Conservation (phyloP, 306 rosid genomes). For the Gastrolobium villosum region DNA sequence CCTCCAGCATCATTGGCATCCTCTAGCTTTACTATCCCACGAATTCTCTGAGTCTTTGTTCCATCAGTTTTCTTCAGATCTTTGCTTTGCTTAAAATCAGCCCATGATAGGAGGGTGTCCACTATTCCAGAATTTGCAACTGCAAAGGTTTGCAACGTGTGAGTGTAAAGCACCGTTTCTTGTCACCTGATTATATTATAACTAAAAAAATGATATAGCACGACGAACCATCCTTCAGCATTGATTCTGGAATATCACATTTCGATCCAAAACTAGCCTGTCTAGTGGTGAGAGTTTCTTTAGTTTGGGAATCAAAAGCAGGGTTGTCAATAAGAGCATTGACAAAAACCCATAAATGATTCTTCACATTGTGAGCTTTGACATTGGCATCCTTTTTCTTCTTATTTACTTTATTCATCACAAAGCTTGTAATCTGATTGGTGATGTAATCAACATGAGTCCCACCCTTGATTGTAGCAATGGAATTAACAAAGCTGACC, state of each 20-base stretch:
- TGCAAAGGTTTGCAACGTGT: constrained; percentile 44
- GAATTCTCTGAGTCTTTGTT: constrained; percentile 85
- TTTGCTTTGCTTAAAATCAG: constrained; percentile 85
- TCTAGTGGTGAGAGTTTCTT: constrained; percentile 71
- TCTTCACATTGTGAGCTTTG: constrained; percentile 89
- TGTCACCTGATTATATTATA: not conserved
- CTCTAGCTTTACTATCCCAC: constrained; percentile 84
- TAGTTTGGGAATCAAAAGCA: constrained; percentile 81
- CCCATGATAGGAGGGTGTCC: constrained; percentile 95
- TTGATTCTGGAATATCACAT: constrained; percentile 82
- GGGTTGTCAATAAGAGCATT: constrained; percentile 80
- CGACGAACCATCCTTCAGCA: constrained; percentile 81
- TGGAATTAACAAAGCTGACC: constrained; percentile 94
- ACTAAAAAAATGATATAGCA: not conserved
- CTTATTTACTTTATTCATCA: constrained; percentile 86
- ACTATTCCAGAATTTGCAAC: constrained; percentile 90
- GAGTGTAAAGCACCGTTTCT: not conserved
- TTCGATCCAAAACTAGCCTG: constrained; percentile 83
- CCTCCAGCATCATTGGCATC: constrained; percentile 98
- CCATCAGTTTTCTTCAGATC: constrained; percentile 96
- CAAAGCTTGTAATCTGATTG: constrained; percentile 77
- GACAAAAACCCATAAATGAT: constrained; percentile 77
- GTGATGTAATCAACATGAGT: constrained; percentile 92
- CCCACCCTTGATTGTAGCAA: constrained; percentile 94
- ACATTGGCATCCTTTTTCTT: constrained; percentile 93